Base-by-base conservation (phyloP, 495 filamentous ascomycete species). In the Bathelium albidoporum region DNA sequence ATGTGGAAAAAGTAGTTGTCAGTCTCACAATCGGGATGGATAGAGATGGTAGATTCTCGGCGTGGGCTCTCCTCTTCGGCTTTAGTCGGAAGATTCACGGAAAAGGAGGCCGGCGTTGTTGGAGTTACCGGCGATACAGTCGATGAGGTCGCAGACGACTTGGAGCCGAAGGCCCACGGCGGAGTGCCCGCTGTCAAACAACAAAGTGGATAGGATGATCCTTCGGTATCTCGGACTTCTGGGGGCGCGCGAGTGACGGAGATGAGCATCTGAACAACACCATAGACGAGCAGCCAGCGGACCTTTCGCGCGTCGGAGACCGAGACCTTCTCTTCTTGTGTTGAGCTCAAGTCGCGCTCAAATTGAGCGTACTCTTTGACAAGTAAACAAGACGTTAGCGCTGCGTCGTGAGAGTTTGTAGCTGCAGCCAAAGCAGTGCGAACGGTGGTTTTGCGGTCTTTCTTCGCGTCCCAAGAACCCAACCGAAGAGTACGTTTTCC, bases 271-370 rank as follows among this genome's bases (percentile, higher is more conserved):
- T 91, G 88, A 22, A 91, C 74, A 16, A 87, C 76, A 34, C 84
- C 82, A 70, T 91, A 91, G 41, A 91, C 80, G 14, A 91, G 73
- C 2, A 89, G 75, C 88, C 88, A 91, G 59, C 88, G 83, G 22
- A 77, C 71, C 66, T 74, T 76, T 3, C 76, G 68, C 22, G 73
- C 74, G 36, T 78, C 76, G 1, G 70, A 63, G 36, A 72, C 60
- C 0, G 76, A 73, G 0, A 80, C 70, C 53, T 75, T 74, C 49
- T 79, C 73, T 34, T 78, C 74, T 36, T 72, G 69, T 39, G 60
- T 69, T 53, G 73, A 60, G 18, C 72, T 67, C 62, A 72, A 76
- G 22, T 72, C 66, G 29, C 74, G 70, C 64, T 82, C 79, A 61
- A 81, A 82, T 18, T 68, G 69, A 36, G 73, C 60, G 69, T 82